These are phyloP conservation scores for Blastobotrys apis DNA, from an alignment of 1,139 yeast species.

Conservation along the genomic window DNA sequence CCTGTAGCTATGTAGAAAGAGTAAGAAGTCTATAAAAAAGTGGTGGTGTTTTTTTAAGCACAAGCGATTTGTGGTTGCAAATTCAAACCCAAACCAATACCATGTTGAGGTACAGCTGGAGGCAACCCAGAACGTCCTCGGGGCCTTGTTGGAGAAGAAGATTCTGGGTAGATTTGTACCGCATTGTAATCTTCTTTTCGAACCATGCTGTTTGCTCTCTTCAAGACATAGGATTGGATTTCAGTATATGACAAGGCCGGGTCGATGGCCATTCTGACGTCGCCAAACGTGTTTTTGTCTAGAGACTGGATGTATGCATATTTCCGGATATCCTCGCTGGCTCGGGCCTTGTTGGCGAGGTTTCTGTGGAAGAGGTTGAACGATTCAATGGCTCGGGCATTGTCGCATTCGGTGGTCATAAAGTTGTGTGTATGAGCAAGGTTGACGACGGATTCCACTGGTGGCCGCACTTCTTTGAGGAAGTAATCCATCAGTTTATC, in stretches of 20 bases:
- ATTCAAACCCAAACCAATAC: background rate
- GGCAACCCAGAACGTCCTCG: background rate
- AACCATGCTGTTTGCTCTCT: background rate
- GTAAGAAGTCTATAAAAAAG: background rate
- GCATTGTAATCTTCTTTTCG: background rate
- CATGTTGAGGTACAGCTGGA: background rate
- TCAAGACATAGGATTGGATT: conserved; percentile 6
- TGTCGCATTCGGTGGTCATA: conserved; percentile 10
- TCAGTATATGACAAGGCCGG: conserved; percentile 5
- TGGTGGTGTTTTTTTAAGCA: no score
- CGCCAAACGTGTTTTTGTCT: conserved; percentile 8
- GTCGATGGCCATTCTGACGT: conserved; percentile 7
- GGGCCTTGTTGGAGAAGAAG: no score
- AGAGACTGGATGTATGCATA: conserved; percentile 10
- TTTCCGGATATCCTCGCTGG: conserved; percentile 12
- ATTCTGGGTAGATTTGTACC: background rate
- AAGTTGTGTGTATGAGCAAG: conserved; percentile 12
- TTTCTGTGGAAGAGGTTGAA: conserved; percentile 11
- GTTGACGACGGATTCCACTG: conserved; percentile 4
- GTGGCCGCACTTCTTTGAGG: background rate
- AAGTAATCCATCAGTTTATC: conserved; percentile 7
- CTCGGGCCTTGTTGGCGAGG: conserved; percentile 6
- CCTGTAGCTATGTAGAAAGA: background rate
- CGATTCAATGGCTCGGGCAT: background rate
- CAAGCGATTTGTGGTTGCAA: no score